These are phyloP conservation scores for Solanum sparsipilum DNA, from an alignment of 257 asterid genomes.

Conservation along the genomic window DNA sequence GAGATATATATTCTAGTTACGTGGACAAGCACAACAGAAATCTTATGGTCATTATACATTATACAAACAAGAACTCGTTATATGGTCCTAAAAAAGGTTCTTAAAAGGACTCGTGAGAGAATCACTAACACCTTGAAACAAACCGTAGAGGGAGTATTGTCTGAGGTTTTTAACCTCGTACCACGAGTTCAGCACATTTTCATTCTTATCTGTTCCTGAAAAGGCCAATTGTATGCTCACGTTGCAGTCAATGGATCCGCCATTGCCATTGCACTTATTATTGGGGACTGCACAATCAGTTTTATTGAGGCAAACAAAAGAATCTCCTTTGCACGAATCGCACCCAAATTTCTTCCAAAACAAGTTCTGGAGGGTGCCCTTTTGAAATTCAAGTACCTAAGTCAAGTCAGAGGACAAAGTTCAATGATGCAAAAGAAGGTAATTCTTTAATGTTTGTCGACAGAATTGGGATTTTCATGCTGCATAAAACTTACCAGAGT, in stretches of 20 bases:
- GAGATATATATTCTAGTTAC: neutral
- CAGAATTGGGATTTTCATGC: neutral
- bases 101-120: slow-evolving; percentile 41
- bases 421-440: neutral
- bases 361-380: slow-evolving; percentile 66
- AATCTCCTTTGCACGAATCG: slow-evolving; percentile 35
- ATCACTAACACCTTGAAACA: slow-evolving; percentile 44
- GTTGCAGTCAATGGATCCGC: slow-evolving; percentile 52
- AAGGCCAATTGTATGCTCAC: slow-evolving; percentile 72
- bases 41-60: neutral
- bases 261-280: slow-evolving; percentile 43
- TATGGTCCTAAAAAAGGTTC: slow-evolving; percentile 34
- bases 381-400: slow-evolving; percentile 82
- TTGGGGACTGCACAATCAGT: slow-evolving; percentile 64
- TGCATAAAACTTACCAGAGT: slow-evolving; percentile 48
- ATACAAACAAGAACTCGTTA: neutral
- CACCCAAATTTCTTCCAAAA: slow-evolving; percentile 89
- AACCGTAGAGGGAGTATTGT: slow-evolving; percentile 59
- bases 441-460: neutral
- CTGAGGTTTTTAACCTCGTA: slow-evolving; percentile 80
- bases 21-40: neutral
- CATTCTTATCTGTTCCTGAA: slow-evolving; percentile 73
- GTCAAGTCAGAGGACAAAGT: neutral
- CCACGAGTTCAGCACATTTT: slow-evolving; percentile 71
- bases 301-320: slow-evolving; percentile 67